Percentiles rank a stretch among this genome's conserved stretches.
phyloP scores from a whole-genome alignment of 2,329 filamentous ascomycete species.

The Mycocentrospora acerina region DNA sequence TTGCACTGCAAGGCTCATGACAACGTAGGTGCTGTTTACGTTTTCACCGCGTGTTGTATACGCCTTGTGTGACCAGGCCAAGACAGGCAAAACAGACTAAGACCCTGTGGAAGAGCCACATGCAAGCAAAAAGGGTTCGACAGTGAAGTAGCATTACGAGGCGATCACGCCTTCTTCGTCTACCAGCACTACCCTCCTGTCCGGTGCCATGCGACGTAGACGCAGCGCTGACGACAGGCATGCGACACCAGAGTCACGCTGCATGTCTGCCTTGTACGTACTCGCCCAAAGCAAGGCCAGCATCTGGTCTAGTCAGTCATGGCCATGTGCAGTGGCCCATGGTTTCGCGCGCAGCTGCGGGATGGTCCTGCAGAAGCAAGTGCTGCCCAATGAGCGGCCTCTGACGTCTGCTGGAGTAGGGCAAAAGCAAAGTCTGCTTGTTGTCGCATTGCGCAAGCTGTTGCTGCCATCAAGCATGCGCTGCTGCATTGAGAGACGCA shows the following conservation, averaged over 20 bases:
- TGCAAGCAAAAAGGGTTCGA: no score
- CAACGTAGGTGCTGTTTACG: no score
- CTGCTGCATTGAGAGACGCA: slow-evolving; percentile 18
- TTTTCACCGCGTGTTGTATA: no score
- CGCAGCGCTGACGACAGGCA: slow-evolving; percentile 24
- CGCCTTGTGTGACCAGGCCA: no score
- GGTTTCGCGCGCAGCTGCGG: slow-evolving; percentile 18
- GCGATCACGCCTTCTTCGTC: slow-evolving; percentile 5
- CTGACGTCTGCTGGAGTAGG: slow-evolving; percentile 9
- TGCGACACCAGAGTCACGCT: slow-evolving; percentile 22
- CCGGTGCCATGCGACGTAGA: slow-evolving; percentile 5
- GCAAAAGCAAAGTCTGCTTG: slow-evolving; percentile 13
- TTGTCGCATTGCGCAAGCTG: slow-evolving; percentile 15
- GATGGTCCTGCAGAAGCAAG: slow-evolving; percentile 14
- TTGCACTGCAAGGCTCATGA: no score
- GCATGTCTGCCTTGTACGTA: slow-evolving; percentile 21
- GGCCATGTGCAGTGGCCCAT: slow-evolving; percentile 12
- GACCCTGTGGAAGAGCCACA: no score
- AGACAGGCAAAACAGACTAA: no score
- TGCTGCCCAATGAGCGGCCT: slow-evolving; percentile 17
- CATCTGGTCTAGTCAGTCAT: slow-evolving; percentile 12
- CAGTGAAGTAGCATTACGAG: no score
- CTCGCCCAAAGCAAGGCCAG: slow-evolving; percentile 15
- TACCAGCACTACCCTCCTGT: slow-evolving; percentile 4
- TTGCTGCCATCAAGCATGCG: slow-evolving; percentile 4